Conservation (phyloP, 2,329 filamentous ascomycete species). For the Ophiocordyceps unilateralis region DNA sequence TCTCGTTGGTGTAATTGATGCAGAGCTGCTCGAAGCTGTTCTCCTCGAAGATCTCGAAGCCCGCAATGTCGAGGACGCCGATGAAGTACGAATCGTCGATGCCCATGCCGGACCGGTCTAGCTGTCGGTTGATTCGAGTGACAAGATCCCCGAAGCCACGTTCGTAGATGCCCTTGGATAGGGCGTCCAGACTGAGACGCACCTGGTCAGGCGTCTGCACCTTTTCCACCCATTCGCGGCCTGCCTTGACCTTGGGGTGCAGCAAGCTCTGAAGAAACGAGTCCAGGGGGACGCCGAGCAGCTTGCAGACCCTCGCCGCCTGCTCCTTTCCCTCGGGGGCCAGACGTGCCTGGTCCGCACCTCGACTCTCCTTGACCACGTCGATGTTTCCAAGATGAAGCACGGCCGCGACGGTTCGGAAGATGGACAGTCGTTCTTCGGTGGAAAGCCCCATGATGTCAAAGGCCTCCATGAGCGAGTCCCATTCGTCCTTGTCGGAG, state of each 20-base stretch:
- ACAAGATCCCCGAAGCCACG: slow-evolving; percentile 89
- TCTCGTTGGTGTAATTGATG: slow-evolving; percentile 99
- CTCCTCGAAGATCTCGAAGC: slow-evolving; percentile 95
- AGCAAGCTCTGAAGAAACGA: slow-evolving; percentile 77
- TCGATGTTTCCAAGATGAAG: slow-evolving; percentile 85
- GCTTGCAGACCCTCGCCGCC: slow-evolving; percentile 60
- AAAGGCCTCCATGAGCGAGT: slow-evolving; percentile 78
- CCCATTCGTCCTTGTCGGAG: slow-evolving; percentile 84
- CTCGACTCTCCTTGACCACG: slow-evolving; percentile 77
- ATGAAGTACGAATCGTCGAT: slow-evolving; percentile 90
- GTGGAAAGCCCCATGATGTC: slow-evolving; percentile 84
- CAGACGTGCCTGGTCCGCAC: slow-evolving; percentile 78
- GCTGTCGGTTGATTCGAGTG: slow-evolving; percentile 73
- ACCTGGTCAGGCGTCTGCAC: slow-evolving; percentile 96
- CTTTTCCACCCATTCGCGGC: slow-evolving; percentile 96
- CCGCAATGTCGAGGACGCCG: slow-evolving; percentile 94
- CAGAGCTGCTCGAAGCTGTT: slow-evolving; percentile 99
- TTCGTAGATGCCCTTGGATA: slow-evolving; percentile 96
- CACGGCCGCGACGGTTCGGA: slow-evolving; percentile 78
- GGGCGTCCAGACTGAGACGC: slow-evolving; percentile 70
- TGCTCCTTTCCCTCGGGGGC: slow-evolving; percentile 57
- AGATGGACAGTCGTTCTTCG: slow-evolving; percentile 64
- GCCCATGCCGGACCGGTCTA: slow-evolving; percentile 71
- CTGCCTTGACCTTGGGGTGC: slow-evolving; percentile 87
- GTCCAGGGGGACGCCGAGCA: slow-evolving; percentile 72